phyloP scores from a whole-genome alignment of 306 rosid genomes.

The Inga leiocalycina region DNA sequence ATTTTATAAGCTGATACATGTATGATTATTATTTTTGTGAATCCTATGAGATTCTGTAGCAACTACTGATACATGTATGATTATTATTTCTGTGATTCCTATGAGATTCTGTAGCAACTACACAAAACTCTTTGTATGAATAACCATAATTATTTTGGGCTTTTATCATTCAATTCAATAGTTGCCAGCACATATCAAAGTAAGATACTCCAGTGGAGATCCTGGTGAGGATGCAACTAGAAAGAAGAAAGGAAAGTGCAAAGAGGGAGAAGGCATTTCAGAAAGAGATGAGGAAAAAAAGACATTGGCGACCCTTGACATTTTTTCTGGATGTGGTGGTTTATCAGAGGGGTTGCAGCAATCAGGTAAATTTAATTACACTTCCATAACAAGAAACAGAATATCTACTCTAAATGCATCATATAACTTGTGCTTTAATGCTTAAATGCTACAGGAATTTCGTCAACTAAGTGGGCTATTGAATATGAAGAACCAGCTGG shows the following conservation, averaged over 20 bases:
- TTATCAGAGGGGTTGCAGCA: conserved; percentile 84
- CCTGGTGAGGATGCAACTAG: conserved; percentile 58
- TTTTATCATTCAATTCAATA: conserved; percentile 42
- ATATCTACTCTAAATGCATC: background rate
- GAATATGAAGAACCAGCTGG: conserved; percentile 99
- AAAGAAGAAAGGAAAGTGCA: conserved; percentile 91
- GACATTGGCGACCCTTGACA: conserved; percentile 70
- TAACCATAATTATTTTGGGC: conserved; percentile 19
- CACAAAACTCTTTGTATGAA: conserved; percentile 4
- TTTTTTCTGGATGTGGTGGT: conserved; percentile 99
- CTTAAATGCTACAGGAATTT: conserved; percentile 57
- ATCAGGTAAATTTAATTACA: conserved; percentile 53
- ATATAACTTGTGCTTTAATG: conserved; percentile 14
- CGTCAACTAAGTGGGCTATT: conserved; percentile 93
- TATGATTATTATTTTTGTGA: background rate
- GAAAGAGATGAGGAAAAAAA: conserved; percentile 48
- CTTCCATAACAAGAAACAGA: background rate
- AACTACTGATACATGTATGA: background rate
- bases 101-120: conserved; percentile 14
- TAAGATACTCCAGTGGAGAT: conserved; percentile 58
- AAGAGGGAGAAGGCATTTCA: conserved; percentile 65
- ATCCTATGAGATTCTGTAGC: conserved; percentile 10
- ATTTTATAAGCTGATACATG: background rate
- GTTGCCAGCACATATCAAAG: conserved; percentile 75
- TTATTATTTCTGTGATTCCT: conserved; percentile 17